Conservation (phyloP, 768 basidiomycete species). For the Leccinum pellstonianum region DNA sequence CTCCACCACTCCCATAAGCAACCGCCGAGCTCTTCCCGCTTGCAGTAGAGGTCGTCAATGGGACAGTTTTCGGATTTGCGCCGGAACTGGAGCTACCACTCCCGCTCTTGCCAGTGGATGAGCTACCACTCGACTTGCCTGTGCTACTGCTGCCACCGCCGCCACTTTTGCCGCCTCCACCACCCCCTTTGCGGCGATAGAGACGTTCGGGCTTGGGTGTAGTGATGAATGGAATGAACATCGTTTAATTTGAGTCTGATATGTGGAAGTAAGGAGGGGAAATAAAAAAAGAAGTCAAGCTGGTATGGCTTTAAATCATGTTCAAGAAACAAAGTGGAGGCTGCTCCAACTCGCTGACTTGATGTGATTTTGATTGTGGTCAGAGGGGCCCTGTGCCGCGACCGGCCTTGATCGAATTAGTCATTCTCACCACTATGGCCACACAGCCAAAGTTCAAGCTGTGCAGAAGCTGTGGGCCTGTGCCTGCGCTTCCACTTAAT, state of each 20-base stretch:
- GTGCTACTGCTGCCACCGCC: slow-evolving; percentile 11
- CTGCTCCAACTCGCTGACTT: neutral
- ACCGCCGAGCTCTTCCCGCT: slow-evolving; percentile 27
- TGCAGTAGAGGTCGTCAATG: slow-evolving; percentile 19
- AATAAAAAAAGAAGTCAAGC: neutral
- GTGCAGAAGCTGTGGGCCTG: no score
- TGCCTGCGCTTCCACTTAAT: no score
- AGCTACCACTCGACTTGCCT: slow-evolving; percentile 14
- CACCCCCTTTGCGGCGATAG: slow-evolving; percentile 34
- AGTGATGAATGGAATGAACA: slow-evolving; percentile 25
- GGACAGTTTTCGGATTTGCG: slow-evolving; percentile 16
- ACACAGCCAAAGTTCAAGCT: no score
- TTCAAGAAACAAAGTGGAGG: neutral
- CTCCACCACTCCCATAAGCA: slow-evolving; percentile 36
- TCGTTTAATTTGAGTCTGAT: neutral
- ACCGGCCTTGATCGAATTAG: no score
- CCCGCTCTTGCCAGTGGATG: slow-evolving; percentile 6
- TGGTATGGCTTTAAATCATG: neutral
- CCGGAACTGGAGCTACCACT: slow-evolving; percentile 2
- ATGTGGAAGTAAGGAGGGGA: neutral
- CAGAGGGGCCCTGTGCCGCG: no score
- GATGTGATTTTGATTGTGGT: neutral
- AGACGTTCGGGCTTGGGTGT: slow-evolving; percentile 3
- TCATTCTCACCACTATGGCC: no score
- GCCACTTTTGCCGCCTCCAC: slow-evolving; percentile 26